These are phyloP conservation scores for Allium fistulosum DNA, from an alignment of 106 monocot species.

Conservation along the genomic window DNA sequence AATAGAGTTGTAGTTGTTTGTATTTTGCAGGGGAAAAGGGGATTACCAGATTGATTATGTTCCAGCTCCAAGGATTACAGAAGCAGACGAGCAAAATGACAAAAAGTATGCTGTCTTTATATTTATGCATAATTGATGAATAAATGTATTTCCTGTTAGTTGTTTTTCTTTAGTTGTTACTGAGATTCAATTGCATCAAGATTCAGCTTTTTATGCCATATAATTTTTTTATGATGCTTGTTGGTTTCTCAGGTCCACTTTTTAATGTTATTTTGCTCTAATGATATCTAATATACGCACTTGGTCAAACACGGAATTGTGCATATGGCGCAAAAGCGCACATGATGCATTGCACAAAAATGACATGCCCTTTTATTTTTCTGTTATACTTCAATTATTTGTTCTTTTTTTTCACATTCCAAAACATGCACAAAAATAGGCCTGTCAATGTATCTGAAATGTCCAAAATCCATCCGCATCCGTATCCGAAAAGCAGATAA, in stretches of 20 bases:
- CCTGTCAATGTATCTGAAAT: too few species aligned
- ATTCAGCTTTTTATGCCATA: background rate
- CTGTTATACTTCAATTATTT: background rate
- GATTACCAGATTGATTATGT: constrained; percentile 81
- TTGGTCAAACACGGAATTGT: too few species aligned
- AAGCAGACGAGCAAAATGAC: constrained; percentile 84
- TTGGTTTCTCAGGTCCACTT: too few species aligned
- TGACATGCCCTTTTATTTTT: background rate
- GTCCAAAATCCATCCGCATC: too few species aligned
- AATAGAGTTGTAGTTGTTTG: constrained; percentile 3
- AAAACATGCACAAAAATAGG: too few species aligned
- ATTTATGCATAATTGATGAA: background rate
- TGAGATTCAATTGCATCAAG: background rate
- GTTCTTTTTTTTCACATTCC: background rate
- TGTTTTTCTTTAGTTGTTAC: background rate
- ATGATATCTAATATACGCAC: too few species aligned
- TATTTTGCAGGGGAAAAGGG: constrained; percentile 62
- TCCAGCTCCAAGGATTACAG: constrained; percentile 77
- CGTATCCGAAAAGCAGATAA: too few species aligned
- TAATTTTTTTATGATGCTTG: too few species aligned
- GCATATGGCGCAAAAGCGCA: too few species aligned
- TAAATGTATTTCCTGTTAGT: too few species aligned
- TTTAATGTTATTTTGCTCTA: too few species aligned
- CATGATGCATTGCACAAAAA: too few species aligned
- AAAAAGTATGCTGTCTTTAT: constrained; percentile 29